Base-by-base conservation (phyloP, 2,329 filamentous ascomycete genomes). In the Fusarium duplospermum region DNA sequence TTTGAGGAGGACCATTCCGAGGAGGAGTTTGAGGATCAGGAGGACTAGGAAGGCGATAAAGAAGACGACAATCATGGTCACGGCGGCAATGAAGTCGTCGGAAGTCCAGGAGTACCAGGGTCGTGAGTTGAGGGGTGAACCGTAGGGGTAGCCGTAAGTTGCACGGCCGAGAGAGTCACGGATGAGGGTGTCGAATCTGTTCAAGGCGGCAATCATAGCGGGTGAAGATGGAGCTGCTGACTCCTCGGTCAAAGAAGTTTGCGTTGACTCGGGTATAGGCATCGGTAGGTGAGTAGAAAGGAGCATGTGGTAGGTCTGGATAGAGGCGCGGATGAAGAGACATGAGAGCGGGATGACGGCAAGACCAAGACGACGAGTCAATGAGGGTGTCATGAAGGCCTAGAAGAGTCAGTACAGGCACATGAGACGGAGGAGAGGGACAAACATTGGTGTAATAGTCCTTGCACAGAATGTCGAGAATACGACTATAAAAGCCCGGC, bases 241-340 rank as follows among this genome's bases (percentile, higher is more conserved):
- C 47, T 94, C 92, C 5, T 91, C 85, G 5, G 89, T 86, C 16
- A 94, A 84, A 7, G 93, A 89, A 20, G 93, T 92, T 57, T 92
- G 89, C 31, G 90, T 86, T 4, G 91, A 91, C 29, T 91, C 86
- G 29, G 89, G 86, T 0, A 94, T 87, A 0, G 94, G 93, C 10
- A 93, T 89, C 0, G 94, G 93, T 36, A 98, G 88, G 78, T 97
- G 92, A 0, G 94, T 95, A 4, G 95, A 94, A 16, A 98, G 89
- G 80, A 98, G 97, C 96, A 98, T 98, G 83, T 98, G 93, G 83
- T 98, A 99, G 8, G 96, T 98, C 81, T 99, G 96, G 50, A 98
- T 89, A 1, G 94, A 95, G 56, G 97, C 94, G 50, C 97, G 92
- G 81, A 99, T 96, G 83, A 99, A 98, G 57, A 99, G 91, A 77